These are phyloP conservation scores for Monosporascus sp. DNA, from an alignment of 2,329 filamentous ascomycete genomes.

Conservation along the genomic window DNA sequence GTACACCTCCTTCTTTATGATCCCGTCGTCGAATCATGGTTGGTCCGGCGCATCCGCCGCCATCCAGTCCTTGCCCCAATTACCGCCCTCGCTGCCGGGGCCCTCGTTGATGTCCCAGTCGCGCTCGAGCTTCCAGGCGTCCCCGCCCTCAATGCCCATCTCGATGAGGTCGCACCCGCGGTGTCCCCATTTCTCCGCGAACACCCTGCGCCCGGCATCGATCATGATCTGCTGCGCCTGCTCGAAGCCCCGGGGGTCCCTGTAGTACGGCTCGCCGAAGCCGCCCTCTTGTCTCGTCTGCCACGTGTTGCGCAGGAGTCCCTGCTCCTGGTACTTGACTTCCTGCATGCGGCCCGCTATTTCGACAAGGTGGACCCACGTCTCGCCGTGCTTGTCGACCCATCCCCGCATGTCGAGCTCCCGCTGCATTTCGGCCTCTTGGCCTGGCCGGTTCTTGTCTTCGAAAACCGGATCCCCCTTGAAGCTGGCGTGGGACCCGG, in stretches of 20 bases:
- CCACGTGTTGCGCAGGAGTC: slow-evolving; percentile 32
- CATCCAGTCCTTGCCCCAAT: slow-evolving; percentile 28
- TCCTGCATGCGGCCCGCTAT: slow-evolving; percentile 26
- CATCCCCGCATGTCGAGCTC: slow-evolving; percentile 22
- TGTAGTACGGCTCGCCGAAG: slow-evolving; percentile 37
- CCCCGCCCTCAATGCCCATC: slow-evolving; percentile 25
- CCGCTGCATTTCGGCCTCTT: slow-evolving; percentile 24
- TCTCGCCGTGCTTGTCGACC: slow-evolving; percentile 30
- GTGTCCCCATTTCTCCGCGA: slow-evolving; percentile 37
- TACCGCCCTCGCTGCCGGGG: slow-evolving; percentile 21
- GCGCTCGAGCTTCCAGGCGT: slow-evolving; percentile 32
- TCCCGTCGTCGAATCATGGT: too few relatives aligned
- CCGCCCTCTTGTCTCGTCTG: slow-evolving; percentile 37
- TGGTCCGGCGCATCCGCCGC: slow-evolving; percentile 6
- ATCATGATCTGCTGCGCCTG: slow-evolving; percentile 26
- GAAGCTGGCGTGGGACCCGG: slow-evolving; percentile 28
- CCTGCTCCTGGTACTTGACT: slow-evolving; percentile 17
- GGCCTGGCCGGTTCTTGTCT: slow-evolving; percentile 12
- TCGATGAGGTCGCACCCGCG: slow-evolving; percentile 31
- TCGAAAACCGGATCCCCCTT: slow-evolving; percentile 27
- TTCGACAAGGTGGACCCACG: slow-evolving; percentile 29
- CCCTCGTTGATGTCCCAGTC: slow-evolving; percentile 29
- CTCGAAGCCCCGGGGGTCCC: slow-evolving; percentile 32
- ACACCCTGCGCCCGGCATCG: slow-evolving; percentile 30
- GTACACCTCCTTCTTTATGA: too few relatives aligned